Percentiles rank a stretch among this genome's conserved stretches.
Evolutionary conservation across 257 asterid species (phyloP).

Genomic region (Fraxinus excelsior): DNA sequence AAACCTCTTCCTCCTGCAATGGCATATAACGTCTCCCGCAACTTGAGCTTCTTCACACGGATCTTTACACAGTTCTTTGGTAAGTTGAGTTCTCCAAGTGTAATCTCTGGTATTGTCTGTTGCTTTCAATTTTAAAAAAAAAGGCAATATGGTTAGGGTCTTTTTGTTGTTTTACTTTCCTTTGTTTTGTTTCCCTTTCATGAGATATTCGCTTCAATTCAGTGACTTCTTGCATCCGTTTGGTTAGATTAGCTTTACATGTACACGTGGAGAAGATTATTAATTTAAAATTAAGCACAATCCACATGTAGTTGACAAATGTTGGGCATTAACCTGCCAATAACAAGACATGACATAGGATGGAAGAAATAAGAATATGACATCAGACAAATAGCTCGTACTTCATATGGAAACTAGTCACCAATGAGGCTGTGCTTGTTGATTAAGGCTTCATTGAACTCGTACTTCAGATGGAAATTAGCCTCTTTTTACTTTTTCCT

Average conservation of each 20-base stretch:
- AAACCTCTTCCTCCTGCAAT: constrained; percentile 93
- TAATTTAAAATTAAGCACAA: not conserved
- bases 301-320: not conserved
- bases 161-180: not conserved
- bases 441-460: not conserved
- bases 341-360: not conserved
- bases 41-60: constrained; percentile 88
- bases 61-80: constrained; percentile 88
- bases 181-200: not conserved
- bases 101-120: not conserved
- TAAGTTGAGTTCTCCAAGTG: constrained; percentile 30
- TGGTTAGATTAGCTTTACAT: not conserved
- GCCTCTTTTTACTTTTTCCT: not conserved
- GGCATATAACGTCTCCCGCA: constrained; percentile 82
- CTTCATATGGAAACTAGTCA: not conserved
- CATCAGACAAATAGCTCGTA: not conserved
- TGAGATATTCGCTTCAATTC: not conserved
- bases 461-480: not conserved
- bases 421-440: not conserved
- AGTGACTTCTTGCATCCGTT: not conserved
- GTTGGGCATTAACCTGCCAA: not conserved
- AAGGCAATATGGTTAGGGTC: not conserved
- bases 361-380: not conserved
- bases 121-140: not conserved
- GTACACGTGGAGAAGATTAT: not conserved